phyloP scores from a whole-genome alignment of 2,329 filamentous ascomycete species.

The Penicillium sp. region DNA sequence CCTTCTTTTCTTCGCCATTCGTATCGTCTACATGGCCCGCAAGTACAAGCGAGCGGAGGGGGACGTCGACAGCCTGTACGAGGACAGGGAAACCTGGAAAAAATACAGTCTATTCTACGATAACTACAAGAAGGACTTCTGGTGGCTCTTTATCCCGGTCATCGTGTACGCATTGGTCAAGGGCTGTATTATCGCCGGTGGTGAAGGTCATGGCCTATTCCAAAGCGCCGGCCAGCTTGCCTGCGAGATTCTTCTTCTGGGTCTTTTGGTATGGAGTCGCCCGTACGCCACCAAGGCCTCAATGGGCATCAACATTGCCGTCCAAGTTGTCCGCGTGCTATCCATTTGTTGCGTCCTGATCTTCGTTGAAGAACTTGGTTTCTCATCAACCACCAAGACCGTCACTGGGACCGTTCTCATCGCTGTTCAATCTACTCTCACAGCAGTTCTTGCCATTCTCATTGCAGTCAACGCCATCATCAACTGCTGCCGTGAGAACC shows the following conservation, averaged over 20 bases:
- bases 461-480: constrained; percentile 87
- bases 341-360: constrained; percentile 86
- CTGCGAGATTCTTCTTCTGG: constrained; percentile 75
- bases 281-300: constrained; percentile 83
- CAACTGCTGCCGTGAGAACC: constrained; percentile 78
- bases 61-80: constrained; percentile 68
- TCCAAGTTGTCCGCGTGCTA: constrained; percentile 82
- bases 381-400: constrained; percentile 88
- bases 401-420: constrained; percentile 91
- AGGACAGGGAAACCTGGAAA: constrained; percentile 85
- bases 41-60: constrained; percentile 73
- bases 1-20: constrained; percentile 77
- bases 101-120: constrained; percentile 99
- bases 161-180: constrained; percentile 90
- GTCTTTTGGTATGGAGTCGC: constrained; percentile 74
- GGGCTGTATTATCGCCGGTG: constrained; percentile 78
- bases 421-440: constrained; percentile 81
- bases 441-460: constrained; percentile 76
- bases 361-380: constrained; percentile 88
- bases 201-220: constrained; percentile 75
- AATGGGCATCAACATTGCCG: constrained; percentile 89
- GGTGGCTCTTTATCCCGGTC: constrained; percentile 91
- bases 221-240: constrained; percentile 77
- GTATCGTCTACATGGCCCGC: constrained; percentile 73
- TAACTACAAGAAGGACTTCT: constrained; percentile 87